Evolutionary conservation across 495 filamentous ascomycete species (phyloP).

Genomic region (Podospora pseudoanserina): DNA sequence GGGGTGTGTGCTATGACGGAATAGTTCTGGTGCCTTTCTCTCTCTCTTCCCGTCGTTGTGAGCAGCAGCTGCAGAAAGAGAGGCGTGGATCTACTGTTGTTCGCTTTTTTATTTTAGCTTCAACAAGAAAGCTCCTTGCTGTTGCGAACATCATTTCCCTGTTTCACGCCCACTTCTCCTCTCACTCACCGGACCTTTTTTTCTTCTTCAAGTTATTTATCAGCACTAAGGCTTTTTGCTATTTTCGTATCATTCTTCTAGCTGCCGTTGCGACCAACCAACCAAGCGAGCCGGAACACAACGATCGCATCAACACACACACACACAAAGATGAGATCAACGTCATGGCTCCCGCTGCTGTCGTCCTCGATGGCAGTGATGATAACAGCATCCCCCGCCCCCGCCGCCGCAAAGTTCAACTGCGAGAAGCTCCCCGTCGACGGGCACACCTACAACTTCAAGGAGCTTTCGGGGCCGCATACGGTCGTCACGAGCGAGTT

Average conservation of each 20-base stretch:
- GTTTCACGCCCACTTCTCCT: neutral
- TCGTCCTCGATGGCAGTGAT: neutral
- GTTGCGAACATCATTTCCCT: no score
- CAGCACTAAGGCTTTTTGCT: no score
- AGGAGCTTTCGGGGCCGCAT: slow-evolving; percentile 67
- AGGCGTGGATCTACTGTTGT: neutral
- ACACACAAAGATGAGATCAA: neutral
- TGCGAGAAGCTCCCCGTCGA: slow-evolving; percentile 61
- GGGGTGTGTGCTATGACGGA: neutral
- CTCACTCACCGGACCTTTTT: no score
- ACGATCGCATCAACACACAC: neutral
- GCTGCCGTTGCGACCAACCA: neutral
- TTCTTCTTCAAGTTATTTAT: no score
- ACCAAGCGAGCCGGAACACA: neutral
- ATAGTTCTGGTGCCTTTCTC: neutral
- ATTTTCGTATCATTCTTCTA: no score
- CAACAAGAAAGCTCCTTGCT: no score
- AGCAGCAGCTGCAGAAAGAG: neutral
- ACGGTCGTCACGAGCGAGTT: slow-evolving; percentile 58
- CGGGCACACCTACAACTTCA: slow-evolving; percentile 61
- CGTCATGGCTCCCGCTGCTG: neutral
- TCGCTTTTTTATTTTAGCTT: neutral
- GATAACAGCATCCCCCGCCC: neutral
- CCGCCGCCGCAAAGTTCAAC: slow-evolving; percentile 11
- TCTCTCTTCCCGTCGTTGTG: neutral